Base-by-base conservation (phyloP, 169 alveolate genomes). In the Plasmodium yoelii region DNA sequence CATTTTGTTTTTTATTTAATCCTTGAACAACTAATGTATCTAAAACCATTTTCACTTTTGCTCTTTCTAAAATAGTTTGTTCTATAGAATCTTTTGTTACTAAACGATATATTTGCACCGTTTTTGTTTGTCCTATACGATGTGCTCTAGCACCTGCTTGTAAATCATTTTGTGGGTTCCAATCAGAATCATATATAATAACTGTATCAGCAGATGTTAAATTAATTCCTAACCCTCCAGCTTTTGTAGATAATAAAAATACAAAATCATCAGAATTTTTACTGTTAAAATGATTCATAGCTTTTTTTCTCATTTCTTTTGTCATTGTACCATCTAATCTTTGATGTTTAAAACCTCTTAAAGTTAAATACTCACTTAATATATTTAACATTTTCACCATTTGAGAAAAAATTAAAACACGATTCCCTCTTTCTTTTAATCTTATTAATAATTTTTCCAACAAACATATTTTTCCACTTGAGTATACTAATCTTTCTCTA, bases 131-230 rank as follows among this genome's bases (percentile, higher is more conserved):
- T 10, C 99, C 99, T 49, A 98, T 98, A 67, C 99, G 95, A 91
- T 99, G 99, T 26, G 99, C 99, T 67, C 99, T 96, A 26, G 99
- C 99, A 95, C 98, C 99, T 12, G 99, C 99, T 84, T 99, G 98
- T 75, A 99, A 93, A 88, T 99, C 99, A 80, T 98, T 97, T 91
- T 99, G 98, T 10, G 99, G 99, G 87, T 98, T 98, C 99, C 99
- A 98, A 94, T 98, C 99, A 24, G 99, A 94, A 88, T 97, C 99
- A 91, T 97, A 97, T 19, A 98, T 95, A 55, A 98, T 96, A 26
- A 98, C 99, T 15, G 98, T 97, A 90, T 98, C 99, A 2, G 99
- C 99, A 15, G 99, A 95, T 77, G 99, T 96, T 69, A 98, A 94
- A 92, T 97, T 97, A 8, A 97, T 94, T 18, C 99, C 99, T 44